Evolutionary conservation across 768 basidiomycete species (phyloP).

Genomic region (Vishniacozyma victoriae): DNA sequence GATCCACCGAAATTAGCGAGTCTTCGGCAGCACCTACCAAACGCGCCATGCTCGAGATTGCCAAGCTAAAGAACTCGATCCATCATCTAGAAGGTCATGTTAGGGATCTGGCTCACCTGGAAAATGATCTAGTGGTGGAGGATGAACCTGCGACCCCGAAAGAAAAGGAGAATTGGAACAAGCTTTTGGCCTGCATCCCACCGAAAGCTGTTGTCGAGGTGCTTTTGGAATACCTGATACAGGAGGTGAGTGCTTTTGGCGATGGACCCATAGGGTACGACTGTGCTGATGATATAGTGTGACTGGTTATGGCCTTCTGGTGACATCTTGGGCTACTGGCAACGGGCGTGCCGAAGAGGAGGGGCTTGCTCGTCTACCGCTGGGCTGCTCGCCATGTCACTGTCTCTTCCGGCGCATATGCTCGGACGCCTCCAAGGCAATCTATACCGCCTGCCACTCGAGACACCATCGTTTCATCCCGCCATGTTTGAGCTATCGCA

Average conservation of each 20-base stretch:
- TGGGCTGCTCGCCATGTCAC: conserved; percentile 16
- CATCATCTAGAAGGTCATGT: background rate
- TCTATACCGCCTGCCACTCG: no score
- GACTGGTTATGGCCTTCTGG: conserved; percentile 18
- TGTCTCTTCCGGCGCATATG: conserved; percentile 6
- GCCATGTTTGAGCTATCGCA: no score
- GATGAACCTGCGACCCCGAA: background rate
- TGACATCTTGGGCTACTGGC: conserved; percentile 4
- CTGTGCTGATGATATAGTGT: conserved; percentile 7
- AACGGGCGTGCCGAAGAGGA: background rate
- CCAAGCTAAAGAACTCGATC: background rate
- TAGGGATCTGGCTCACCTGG: background rate
- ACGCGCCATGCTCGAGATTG: background rate
- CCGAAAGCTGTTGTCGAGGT: conserved; percentile 8
- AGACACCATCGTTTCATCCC: no score
- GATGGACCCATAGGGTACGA: background rate
- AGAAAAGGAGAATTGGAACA: conserved; percentile 13
- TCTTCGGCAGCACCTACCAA: background rate
- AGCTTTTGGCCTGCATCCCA: conserved; percentile 7
- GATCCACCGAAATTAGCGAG: no score
- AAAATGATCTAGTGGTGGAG: no score
- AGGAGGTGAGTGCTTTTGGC: conserved; percentile 12
- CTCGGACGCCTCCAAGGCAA: background rate
- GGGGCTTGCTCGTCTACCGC: conserved; percentile 3
- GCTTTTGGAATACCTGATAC: conserved; percentile 15